Percentiles rank a stretch among this genome's conserved stretches.
phyloP scores from a whole-genome alignment of 2,329 filamentous ascomycete genomes.

The Lachnellula hyalina region DNA sequence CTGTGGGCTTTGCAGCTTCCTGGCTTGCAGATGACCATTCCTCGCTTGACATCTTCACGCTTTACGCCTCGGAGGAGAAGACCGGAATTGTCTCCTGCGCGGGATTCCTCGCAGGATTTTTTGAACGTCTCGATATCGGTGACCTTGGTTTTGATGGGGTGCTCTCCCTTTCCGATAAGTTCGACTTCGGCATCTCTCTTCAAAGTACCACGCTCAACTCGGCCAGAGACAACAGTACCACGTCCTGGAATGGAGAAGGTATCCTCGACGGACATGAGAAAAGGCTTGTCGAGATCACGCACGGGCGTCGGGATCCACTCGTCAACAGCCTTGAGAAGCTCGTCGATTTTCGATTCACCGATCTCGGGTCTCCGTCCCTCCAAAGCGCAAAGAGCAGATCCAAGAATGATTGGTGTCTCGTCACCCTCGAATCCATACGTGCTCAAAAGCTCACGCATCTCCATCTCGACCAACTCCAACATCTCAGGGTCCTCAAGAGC shows the following conservation, averaged over 20 bases:
- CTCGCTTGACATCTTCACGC: slow-evolving; percentile 88
- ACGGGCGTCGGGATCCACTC: slow-evolving; percentile 92
- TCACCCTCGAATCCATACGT: slow-evolving; percentile 98
- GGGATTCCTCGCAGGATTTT: slow-evolving; percentile 96
- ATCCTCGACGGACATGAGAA: slow-evolving; percentile 97
- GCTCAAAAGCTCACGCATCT: slow-evolving; percentile 94
- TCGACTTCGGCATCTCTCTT: slow-evolving; percentile 95
- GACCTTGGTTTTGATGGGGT: slow-evolving; percentile 95
- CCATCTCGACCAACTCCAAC: slow-evolving; percentile 99
- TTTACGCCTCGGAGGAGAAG: slow-evolving; percentile 92
- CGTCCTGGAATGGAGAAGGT: slow-evolving; percentile 87
- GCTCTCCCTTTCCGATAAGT: slow-evolving; percentile 78
- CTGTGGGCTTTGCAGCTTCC: slow-evolving; percentile 79
- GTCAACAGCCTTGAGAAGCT: slow-evolving; percentile 85
- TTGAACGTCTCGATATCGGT: slow-evolving; percentile 99
- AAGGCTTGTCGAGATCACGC: slow-evolving; percentile 95
- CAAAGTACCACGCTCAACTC: slow-evolving; percentile 90
- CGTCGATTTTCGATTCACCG: slow-evolving; percentile 80
- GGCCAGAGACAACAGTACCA: slow-evolving; percentile 93
- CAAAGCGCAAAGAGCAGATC: slow-evolving; percentile 90
- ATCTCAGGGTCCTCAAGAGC: slow-evolving; percentile 97
- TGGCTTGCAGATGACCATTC: slow-evolving; percentile 88
- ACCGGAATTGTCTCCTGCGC: slow-evolving; percentile 96
- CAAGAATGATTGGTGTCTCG: slow-evolving; percentile 94
- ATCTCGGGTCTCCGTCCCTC: slow-evolving; percentile 85